Base-by-base conservation (phyloP, 2,329 filamentous ascomycete species). In the Sarocladiaceae sp. region DNA sequence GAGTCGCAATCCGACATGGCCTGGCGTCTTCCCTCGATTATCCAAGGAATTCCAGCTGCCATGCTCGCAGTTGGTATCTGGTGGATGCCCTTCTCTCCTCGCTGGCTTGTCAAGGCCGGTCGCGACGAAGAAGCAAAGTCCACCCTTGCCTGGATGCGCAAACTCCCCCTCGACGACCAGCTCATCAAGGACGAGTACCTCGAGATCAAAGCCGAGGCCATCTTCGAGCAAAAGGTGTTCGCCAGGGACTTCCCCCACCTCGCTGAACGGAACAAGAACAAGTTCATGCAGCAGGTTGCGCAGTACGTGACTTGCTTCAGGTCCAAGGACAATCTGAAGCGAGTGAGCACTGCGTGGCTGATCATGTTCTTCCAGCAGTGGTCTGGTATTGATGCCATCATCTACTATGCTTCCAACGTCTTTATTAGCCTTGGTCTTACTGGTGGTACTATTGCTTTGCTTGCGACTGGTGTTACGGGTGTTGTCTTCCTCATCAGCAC, bases 161-260 rank as follows among this genome's bases (percentile, higher is more conserved):
- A 77, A 5, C 74, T 90, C 0, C 66, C 80, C 0, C 62, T 71
- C 13, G 79, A 86, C 55, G 77, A 90, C 59, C 82, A 88, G 47
- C 75, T 87, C 0, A 78, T 93, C 29, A 80, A 87, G 57, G 73
- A 89, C 2, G 88, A 93, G 61, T 90, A 86, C 61, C 78, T 89
- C n/a, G 88, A 93, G 64, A 92, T 93, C 70, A 89, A 89, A 66
- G 87, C 88, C 0, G 86, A 90, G 65, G 83, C 82, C 0, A 66
- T 88, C 25, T 93, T 93, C 59, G 88, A 93, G 67, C 88, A 90
- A 67, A 79, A 83, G 29, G 82, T 81, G 1, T 75, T 86, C 10
- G 78, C 80, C 0, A 83, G 87, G 56, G 75, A 84, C 22, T 77
- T 77, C 52, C 75, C 75, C 2, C 67, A 71, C 25, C 57, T 72